These are phyloP conservation scores for Colletotrichum sp. DNA, from an alignment of 2,329 filamentous ascomycete species.

Conservation along the genomic window DNA sequence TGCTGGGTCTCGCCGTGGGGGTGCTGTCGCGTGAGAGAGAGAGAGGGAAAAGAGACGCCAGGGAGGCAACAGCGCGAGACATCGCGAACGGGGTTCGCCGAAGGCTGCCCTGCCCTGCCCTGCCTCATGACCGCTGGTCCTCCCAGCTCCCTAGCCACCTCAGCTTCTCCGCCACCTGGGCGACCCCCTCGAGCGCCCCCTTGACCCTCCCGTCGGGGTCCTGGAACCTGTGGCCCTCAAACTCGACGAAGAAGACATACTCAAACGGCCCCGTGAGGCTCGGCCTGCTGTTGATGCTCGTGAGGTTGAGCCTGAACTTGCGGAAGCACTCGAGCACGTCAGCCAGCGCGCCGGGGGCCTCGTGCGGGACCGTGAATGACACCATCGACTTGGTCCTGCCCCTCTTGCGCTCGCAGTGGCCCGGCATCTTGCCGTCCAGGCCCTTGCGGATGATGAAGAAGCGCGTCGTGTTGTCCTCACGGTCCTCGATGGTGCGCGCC, in stretches of 20 bases:
- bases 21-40: not conserved
- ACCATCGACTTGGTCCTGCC: constrained; percentile 71
- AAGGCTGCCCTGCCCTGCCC: not conserved
- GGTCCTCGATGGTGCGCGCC: constrained; percentile 73
- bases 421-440: constrained; percentile 22
- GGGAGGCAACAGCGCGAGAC: not conserved
- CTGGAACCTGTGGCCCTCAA: constrained; percentile 65
- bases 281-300: constrained; percentile 87
- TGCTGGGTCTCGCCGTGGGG: not conserved
- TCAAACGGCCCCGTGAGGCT: constrained; percentile 79
- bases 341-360: constrained; percentile 80
- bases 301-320: constrained; percentile 76
- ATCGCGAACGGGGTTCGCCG: not conserved
- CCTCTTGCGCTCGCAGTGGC: constrained; percentile 7
- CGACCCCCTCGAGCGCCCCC: constrained; percentile 63
- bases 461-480: constrained; percentile 76
- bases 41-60: not conserved
- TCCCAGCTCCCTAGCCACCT: constrained; percentile 76
- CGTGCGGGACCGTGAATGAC: constrained; percentile 82
- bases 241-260: constrained; percentile 95
- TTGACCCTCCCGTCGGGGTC: constrained; percentile 64
- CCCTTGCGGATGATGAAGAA: constrained; percentile 70
- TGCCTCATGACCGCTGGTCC: constrained; percentile 42
- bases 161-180: constrained; percentile 62
- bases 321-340: constrained; percentile 82